phyloP scores from a whole-genome alignment of 2,329 filamentous ascomycete species.

The Paracoccidioides brasiliensis region DNA sequence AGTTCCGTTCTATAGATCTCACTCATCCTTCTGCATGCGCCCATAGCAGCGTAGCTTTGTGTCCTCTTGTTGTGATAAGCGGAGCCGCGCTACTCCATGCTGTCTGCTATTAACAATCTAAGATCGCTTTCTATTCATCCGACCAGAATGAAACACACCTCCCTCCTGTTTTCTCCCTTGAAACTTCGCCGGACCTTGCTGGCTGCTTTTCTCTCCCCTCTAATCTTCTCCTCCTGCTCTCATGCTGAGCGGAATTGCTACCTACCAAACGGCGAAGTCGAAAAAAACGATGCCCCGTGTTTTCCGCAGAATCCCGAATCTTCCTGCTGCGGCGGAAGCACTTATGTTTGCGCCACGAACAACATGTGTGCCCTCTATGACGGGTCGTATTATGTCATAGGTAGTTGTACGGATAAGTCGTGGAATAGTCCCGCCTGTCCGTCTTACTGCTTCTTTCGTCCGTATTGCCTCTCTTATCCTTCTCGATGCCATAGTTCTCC shows the following conservation, averaged over 20 bases:
- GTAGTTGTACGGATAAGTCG: conserved; percentile 2
- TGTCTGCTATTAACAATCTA: no score
- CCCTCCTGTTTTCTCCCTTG: background rate
- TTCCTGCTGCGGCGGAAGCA: conserved; percentile 4
- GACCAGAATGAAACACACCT: background rate
- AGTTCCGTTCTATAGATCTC: no score
- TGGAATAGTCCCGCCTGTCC: conserved; percentile 4
- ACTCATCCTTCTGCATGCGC: no score
- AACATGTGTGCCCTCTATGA: conserved; percentile 4
- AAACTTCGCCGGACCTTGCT: background rate
- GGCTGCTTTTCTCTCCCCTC: background rate
- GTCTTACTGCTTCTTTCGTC: conserved; percentile 4
- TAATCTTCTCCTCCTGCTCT: background rate
- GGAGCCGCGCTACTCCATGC: no score
- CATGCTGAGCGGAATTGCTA: background rate
- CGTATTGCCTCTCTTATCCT: background rate
- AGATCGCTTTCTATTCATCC: background rate
- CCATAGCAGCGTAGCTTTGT: no score
- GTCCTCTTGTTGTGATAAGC: no score
- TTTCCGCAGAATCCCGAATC: conserved; percentile 5
- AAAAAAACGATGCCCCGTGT: background rate
- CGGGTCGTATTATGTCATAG: conserved; percentile 2
- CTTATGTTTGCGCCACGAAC: conserved; percentile 4
- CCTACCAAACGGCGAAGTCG: conserved; percentile 1
- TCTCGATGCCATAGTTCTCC: background rate